Evolutionary conservation across 2,329 filamentous ascomycete species (phyloP).

Genomic region (Aspergillus sp.): DNA sequence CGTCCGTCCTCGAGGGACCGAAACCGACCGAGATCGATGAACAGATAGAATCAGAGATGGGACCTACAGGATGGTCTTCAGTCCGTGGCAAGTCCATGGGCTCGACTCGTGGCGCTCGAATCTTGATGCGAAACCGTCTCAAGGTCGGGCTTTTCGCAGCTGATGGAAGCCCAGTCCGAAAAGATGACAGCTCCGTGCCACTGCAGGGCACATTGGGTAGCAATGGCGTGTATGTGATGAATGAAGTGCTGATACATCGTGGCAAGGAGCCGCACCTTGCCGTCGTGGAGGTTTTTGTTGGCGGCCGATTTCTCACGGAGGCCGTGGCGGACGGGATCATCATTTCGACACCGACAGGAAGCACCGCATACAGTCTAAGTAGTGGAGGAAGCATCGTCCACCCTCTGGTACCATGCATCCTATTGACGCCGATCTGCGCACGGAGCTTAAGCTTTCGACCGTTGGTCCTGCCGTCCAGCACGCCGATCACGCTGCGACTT

Average conservation of each 20-base stretch:
- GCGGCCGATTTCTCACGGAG: slow-evolving; percentile 84
- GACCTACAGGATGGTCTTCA: slow-evolving; percentile 61
- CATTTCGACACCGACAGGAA: slow-evolving; percentile 88
- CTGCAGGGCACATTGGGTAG: slow-evolving; percentile 25
- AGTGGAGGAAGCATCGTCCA: slow-evolving; percentile 92
- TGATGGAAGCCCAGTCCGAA: slow-evolving; percentile 48
- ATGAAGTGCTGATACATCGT: slow-evolving; percentile 90
- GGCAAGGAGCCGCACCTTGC: slow-evolving; percentile 86
- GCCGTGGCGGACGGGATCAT: slow-evolving; percentile 94
- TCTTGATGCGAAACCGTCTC: slow-evolving; percentile 80
- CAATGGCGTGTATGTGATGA: slow-evolving; percentile 67
- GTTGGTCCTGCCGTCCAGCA: slow-evolving; percentile 80
- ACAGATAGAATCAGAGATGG: slow-evolving; percentile 21
- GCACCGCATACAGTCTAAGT: slow-evolving; percentile 91
- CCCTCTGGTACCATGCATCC: slow-evolving; percentile 79
- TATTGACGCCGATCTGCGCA: slow-evolving; percentile 91
- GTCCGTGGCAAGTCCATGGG: slow-evolving; percentile 80
- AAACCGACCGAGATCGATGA: slow-evolving; percentile 22
- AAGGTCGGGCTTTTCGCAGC: slow-evolving; percentile 79
- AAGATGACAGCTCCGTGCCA: slow-evolving; percentile 43
- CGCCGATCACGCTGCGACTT: slow-evolving; percentile 73
- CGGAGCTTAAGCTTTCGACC: slow-evolving; percentile 89
- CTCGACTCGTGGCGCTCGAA: slow-evolving; percentile 65
- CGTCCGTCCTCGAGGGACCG: slow-evolving; percentile 40
- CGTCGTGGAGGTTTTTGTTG: slow-evolving; percentile 86